phyloP scores from a whole-genome alignment of 441 rosid species.

The Biscutella laevigata region DNA sequence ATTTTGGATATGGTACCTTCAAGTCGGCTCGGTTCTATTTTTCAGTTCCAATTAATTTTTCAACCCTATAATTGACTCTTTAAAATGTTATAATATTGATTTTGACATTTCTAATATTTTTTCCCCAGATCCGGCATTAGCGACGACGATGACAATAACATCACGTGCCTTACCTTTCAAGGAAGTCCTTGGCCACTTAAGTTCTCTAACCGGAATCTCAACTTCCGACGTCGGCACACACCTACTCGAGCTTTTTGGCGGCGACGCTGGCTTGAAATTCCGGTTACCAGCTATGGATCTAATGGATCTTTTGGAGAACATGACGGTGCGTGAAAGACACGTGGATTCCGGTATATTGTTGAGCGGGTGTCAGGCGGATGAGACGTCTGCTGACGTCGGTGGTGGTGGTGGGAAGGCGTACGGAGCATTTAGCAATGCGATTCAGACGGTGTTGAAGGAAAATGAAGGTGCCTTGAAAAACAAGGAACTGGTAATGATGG shows the following conservation, averaged over 20 bases:
- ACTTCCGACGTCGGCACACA: constrained; percentile 46
- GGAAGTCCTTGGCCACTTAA: constrained; percentile 25
- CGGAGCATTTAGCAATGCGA: constrained; percentile 87
- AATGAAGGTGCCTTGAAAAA: constrained; percentile 43
- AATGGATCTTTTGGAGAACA: constrained; percentile 32
- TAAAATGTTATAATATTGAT: too few species aligned
- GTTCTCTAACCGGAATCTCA: constrained; percentile 30
- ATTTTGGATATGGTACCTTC: too few species aligned
- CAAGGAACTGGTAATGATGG: constrained; percentile 47
- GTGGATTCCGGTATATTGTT: constrained; percentile 65
- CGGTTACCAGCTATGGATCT: constrained; percentile 21
- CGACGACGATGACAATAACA: constrained; percentile 12
- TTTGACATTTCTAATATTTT: too few species aligned
- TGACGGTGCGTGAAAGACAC: constrained; percentile 41
- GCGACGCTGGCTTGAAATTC: constrained; percentile 48
- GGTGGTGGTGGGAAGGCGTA: constrained; percentile 57
- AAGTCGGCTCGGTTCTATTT: too few species aligned
- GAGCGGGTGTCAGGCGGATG: constrained; percentile 88
- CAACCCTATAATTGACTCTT: too few species aligned
- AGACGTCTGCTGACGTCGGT: constrained; percentile 87
- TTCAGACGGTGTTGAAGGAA: constrained; percentile 53
- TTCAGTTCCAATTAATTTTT: too few species aligned
- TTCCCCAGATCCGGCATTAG: too few species aligned
- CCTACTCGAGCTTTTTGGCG: constrained; percentile 42
- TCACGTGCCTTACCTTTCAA: constrained; percentile 25